Conservation (phyloP, 768 basidiomycete genomes). For the Lanmaoa pseudosensibilis region DNA sequence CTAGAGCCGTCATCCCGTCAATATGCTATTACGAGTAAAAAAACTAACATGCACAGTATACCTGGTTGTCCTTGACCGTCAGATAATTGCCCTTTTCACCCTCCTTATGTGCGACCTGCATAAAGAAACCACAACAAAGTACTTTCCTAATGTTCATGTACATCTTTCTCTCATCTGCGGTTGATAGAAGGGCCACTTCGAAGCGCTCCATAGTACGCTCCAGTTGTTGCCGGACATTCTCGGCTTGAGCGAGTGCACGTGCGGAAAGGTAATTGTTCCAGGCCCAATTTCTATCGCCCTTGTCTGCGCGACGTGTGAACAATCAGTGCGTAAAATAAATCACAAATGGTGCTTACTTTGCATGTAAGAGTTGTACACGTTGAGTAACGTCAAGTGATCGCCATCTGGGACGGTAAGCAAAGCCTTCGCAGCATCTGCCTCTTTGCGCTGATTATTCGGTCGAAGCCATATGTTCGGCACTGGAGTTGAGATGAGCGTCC, state of each 20-base stretch:
- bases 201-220: constrained; percentile 89
- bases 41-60: constrained; percentile 28
- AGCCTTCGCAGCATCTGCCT: constrained; percentile 92
- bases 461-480: constrained; percentile 93
- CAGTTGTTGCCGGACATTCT: constrained; percentile 89
- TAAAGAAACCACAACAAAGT: constrained; percentile 92
- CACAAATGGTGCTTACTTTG: constrained; percentile 53
- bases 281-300: constrained; percentile 81
- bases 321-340: neutral
- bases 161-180: constrained; percentile 67
- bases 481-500: constrained; percentile 5
- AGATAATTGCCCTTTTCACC: constrained; percentile 85
- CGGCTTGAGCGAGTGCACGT: constrained; percentile 84
- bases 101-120: constrained; percentile 96
- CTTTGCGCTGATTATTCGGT: constrained; percentile 82
- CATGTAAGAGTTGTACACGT: constrained; percentile 92
- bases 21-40: neutral
- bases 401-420: constrained; percentile 88
- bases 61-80: constrained; percentile 96
- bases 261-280: constrained; percentile 87
- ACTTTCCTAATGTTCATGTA: constrained; percentile 77
- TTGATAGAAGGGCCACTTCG: constrained; percentile 74
- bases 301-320: constrained; percentile 45
- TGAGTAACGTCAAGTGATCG: constrained; percentile 93
- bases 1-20: constrained; percentile 6